A percentile compares a stretch with the other conserved stretches of the same genome.
Conservation (phyloP, 73 alveolate species). For the Symbiodinium natans region DNA sequence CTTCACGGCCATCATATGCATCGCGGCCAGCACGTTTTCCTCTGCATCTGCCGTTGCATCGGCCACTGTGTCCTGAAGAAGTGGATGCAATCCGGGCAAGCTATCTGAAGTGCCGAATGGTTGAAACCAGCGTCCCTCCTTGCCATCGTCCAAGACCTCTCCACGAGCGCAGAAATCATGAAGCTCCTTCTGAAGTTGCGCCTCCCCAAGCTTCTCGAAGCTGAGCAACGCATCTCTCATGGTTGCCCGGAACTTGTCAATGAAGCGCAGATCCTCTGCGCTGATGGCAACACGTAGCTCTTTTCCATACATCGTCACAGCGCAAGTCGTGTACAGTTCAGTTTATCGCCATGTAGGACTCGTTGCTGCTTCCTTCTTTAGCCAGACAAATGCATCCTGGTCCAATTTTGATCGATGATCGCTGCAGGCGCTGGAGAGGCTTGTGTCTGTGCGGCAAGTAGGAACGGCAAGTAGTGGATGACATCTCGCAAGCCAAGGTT, state of each 20-base stretch:
- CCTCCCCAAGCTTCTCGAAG: background rate
- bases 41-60: background rate
- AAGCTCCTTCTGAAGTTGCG: background rate
- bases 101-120: background rate
- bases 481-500: too few species aligned
- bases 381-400: too few species aligned
- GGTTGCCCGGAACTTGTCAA: background rate
- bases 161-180: background rate
- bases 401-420: too few species aligned
- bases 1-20: background rate
- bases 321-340: too few species aligned
- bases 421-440: too few species aligned
- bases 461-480: too few species aligned
- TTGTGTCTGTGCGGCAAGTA: too few species aligned
- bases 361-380: too few species aligned
- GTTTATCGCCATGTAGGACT: too few species aligned
- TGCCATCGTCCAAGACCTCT: background rate
- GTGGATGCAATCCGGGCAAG: background rate
- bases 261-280: background rate
- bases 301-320: background rate
- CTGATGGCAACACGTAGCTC: background rate
- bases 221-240: slow-evolving; percentile 10
- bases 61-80: background rate
- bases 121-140: background rate
- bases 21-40: background rate